Percentiles rank a stretch among this genome's conserved stretches.
Evolutionary conservation across 2,329 filamentous ascomycete genomes (phyloP).

Genomic region (Fusarium equiseti): DNA sequence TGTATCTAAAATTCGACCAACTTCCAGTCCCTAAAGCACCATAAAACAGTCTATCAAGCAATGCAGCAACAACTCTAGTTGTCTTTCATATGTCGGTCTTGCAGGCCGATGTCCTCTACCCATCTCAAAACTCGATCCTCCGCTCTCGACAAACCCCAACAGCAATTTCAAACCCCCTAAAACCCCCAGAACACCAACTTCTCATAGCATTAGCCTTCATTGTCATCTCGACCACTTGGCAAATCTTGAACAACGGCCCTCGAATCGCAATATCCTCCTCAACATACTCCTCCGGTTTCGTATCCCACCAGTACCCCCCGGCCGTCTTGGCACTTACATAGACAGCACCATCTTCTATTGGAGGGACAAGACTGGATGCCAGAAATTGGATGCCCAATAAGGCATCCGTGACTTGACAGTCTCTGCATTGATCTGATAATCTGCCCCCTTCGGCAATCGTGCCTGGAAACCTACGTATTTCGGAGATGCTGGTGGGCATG

Average conservation of each 20-base stretch:
- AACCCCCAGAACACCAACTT: slow-evolving; percentile 15
- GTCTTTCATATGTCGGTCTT: neutral
- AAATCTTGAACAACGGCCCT: neutral
- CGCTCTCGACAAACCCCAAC: neutral
- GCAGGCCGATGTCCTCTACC: neutral
- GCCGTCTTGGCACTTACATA: neutral
- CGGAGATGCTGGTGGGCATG: slow-evolving; percentile 9
- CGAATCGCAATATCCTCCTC: neutral
- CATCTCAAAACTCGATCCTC: neutral
- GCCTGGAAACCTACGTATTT: neutral
- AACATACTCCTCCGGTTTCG: neutral
- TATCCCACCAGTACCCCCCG: too few species aligned
- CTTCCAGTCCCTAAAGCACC: neutral
- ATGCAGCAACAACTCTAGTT: neutral
- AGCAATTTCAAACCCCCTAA: neutral
- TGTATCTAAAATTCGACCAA: neutral
- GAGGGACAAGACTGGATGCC: neutral
- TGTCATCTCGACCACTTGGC: neutral
- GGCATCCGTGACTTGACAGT: slow-evolving; percentile 4
- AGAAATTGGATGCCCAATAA: slow-evolving; percentile 6
- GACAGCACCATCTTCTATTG: neutral
- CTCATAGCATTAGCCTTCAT: neutral
- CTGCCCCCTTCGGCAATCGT: slow-evolving; percentile 5
- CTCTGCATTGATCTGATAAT: slow-evolving; percentile 12
- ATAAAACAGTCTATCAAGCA: neutral